Percentiles rank a stretch among this genome's conserved stretches.
These are phyloP conservation scores for Trebouxiophyceae sp. DNA, from an alignment of 163 green algal species.

Conservation along the genomic window DNA sequence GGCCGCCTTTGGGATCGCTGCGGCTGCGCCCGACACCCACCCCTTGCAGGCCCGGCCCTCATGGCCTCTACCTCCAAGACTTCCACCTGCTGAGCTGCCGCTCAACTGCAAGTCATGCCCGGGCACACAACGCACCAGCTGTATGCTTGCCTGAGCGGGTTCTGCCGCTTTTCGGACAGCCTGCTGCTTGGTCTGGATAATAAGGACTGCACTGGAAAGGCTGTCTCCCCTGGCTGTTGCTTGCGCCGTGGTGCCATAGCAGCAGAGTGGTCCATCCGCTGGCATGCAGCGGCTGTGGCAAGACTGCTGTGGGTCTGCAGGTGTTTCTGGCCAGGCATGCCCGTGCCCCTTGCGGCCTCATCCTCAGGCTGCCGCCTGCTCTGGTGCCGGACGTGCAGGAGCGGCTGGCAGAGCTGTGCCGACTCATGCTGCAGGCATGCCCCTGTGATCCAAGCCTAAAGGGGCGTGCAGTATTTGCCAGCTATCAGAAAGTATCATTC, in stretches of 20 bases:
- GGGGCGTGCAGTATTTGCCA: too few species aligned
- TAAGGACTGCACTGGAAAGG: too few species aligned
- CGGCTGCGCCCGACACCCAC: conserved; percentile 3
- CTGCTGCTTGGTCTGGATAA: too few species aligned
- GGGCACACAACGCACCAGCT: too few species aligned
- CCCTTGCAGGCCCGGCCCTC: background rate
- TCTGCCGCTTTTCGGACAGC: too few species aligned
- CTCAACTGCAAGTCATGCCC: too few species aligned
- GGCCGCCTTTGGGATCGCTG: conserved; percentile 6
- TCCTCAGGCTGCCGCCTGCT: conserved; percentile 7
- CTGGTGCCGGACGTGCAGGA: background rate
- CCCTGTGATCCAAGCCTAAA: background rate
- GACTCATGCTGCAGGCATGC: conserved; percentile 14
- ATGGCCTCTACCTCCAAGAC: too few species aligned
- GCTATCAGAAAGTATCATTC: background rate
- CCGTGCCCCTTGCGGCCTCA: background rate
- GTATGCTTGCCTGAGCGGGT: too few species aligned
- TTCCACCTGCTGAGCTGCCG: too few species aligned
- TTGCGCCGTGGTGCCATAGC: too few species aligned
- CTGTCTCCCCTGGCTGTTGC: background rate
- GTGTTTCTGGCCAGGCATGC: conserved; percentile 4
- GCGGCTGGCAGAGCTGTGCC: conserved; percentile 11
- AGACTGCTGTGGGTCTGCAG: conserved; percentile 4
- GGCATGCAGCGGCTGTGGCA: too few species aligned
- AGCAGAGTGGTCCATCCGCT: too few species aligned